These are phyloP conservation scores for Lactarius sp. DNA, from an alignment of 768 basidiomycete species.

Conservation along the genomic window DNA sequence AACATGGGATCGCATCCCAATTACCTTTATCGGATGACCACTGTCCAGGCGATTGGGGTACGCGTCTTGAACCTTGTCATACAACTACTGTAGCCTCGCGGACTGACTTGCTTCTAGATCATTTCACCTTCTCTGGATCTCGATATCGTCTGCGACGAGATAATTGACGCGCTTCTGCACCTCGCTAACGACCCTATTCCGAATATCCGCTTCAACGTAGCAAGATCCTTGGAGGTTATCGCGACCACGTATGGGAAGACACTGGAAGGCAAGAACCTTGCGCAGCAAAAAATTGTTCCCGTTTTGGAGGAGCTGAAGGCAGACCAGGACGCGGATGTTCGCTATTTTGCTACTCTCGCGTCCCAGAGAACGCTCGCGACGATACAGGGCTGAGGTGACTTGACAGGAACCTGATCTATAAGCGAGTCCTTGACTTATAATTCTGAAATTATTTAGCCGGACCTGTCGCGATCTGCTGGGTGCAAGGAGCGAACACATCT, in stretches of 20 bases:
- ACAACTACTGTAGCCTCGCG: background rate
- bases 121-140: slow-evolving; percentile 86
- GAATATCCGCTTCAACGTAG: slow-evolving; percentile 98
- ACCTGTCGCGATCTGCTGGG: slow-evolving; percentile 25
- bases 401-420: background rate
- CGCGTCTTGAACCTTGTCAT: slow-evolving; percentile 29
- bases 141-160: slow-evolving; percentile 76
- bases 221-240: slow-evolving; percentile 89
- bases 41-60: slow-evolving; percentile 96
- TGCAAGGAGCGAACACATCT: slow-evolving; percentile 23
- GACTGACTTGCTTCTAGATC: slow-evolving; percentile 50
- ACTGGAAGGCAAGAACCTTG: slow-evolving; percentile 69
- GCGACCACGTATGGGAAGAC: slow-evolving; percentile 60
- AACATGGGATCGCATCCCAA: slow-evolving; percentile 97
- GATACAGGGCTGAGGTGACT: slow-evolving; percentile 39
- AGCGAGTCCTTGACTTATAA: background rate
- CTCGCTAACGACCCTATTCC: slow-evolving; percentile 90
- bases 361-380: slow-evolving; percentile 49
- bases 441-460: background rate
- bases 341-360: slow-evolving; percentile 86
- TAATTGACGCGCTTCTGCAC: slow-evolving; percentile 77
- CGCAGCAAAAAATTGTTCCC: slow-evolving; percentile 71
- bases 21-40: slow-evolving; percentile 97
- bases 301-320: slow-evolving; percentile 79
- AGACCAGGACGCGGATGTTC: slow-evolving; percentile 92